Conservation (phyloP, 192 early-diverging fungal genomes). For the Backusella luteola region DNA sequence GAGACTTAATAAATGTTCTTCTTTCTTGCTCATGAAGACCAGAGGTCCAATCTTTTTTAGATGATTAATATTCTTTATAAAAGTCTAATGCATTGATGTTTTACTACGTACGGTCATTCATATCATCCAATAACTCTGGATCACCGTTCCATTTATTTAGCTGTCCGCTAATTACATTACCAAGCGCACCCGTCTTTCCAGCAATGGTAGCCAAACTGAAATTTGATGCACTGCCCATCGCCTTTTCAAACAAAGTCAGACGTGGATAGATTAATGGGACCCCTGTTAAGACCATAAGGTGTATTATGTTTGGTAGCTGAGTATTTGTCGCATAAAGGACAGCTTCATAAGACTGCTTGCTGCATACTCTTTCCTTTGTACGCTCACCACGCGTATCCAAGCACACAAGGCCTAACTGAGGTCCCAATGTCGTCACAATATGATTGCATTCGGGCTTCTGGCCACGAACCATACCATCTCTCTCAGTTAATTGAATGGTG, state of each 20-base stretch:
- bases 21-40: slow-evolving; percentile 66
- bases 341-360: slow-evolving; percentile 54
- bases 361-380: slow-evolving; percentile 54
- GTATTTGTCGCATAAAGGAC: slow-evolving; percentile 43
- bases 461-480: slow-evolving; percentile 32
- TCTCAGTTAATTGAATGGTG: slow-evolving; percentile 43
- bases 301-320: slow-evolving; percentile 43
- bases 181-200: slow-evolving; percentile 21
- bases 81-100: not conserved
- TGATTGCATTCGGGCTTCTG: slow-evolving; percentile 34
- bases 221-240: slow-evolving; percentile 49
- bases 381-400: slow-evolving; percentile 79
- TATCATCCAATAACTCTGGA: slow-evolving; percentile 78
- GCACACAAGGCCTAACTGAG: slow-evolving; percentile 56
- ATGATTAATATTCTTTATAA: not conserved
- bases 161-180: slow-evolving; percentile 18
- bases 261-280: slow-evolving; percentile 77
- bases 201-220: slow-evolving; percentile 21
- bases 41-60: slow-evolving; percentile 49
- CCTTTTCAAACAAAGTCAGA: slow-evolving; percentile 62
- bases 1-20: slow-evolving; percentile 52
- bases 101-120: slow-evolving; percentile 66
- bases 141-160: slow-evolving; percentile 61
- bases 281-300: slow-evolving; percentile 66
- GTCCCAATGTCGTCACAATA: slow-evolving; percentile 65